These are phyloP conservation scores for Diplocarpon rosae DNA, from an alignment of 2,329 filamentous ascomycete genomes.

Conservation along the genomic window DNA sequence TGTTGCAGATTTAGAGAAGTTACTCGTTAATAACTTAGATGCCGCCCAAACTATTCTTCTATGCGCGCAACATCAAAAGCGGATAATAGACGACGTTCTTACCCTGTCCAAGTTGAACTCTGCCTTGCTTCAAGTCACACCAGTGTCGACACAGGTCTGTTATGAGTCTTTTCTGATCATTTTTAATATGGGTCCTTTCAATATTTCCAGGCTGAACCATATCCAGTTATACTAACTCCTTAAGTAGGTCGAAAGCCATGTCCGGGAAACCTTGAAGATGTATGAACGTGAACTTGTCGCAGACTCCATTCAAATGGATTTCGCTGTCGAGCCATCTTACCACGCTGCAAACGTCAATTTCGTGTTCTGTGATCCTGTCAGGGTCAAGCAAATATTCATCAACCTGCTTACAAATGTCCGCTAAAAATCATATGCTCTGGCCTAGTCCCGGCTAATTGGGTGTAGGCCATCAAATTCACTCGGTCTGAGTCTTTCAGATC, in stretches of 20 bases:
- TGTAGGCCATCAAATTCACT: constrained; percentile 49
- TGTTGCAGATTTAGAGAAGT: constrained; percentile 29
- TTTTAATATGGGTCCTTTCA: no score
- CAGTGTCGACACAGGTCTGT: constrained; percentile 31
- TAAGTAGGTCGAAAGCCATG: constrained; percentile 49
- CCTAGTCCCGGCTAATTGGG: background rate
- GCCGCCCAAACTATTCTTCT: constrained; percentile 65
- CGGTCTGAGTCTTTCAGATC: constrained; percentile 47
- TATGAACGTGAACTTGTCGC: constrained; percentile 63
- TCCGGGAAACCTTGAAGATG: constrained; percentile 61
- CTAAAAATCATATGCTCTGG: background rate
- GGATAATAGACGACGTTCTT: constrained; percentile 55
- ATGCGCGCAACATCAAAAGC: constrained; percentile 67
- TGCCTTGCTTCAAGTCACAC: constrained; percentile 56
- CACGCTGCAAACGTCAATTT: constrained; percentile 52
- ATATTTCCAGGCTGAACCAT: no score
- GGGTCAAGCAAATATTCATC: constrained; percentile 64
- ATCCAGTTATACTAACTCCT: background rate
- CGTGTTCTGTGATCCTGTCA: constrained; percentile 63
- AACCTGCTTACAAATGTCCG: constrained; percentile 54
- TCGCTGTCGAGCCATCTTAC: constrained; percentile 56
- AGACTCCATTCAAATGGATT: constrained; percentile 58
- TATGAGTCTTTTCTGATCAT: no score
- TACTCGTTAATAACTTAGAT: constrained; percentile 49
- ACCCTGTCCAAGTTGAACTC: constrained; percentile 61